Base-by-base conservation (phyloP, 495 filamentous ascomycete species). In the Astrothelium subdiscretum region DNA sequence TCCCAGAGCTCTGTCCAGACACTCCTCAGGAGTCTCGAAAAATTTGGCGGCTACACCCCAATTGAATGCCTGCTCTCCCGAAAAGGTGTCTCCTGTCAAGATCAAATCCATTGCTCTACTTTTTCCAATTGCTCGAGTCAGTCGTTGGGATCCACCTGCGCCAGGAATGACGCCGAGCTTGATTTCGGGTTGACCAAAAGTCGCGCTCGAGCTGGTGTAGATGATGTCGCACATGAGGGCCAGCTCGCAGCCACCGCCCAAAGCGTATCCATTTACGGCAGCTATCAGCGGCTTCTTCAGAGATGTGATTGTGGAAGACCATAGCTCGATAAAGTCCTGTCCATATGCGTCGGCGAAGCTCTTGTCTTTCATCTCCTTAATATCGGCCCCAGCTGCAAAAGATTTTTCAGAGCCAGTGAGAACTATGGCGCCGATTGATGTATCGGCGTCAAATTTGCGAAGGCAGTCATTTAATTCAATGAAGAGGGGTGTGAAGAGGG, bases 201-300 rank as follows among this genome's bases (percentile, higher is more conserved):
- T 90, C 60, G 94, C 92, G 6, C 68, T 81, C 29, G 82, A 73
- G 10, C 88, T 89, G 78, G 89, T 94, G 81, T 97, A 97, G 57
- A 98, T 71, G 68, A 98, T 86, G 73, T 98, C 94, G 67, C 86
- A 85, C 92, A 97, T 98, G 73, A 98, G 83, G n/a, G 94, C 94
- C 11, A 98, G 83, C 78, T 98, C 94, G 73, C 94, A 98, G 31
- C 94, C 94, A 13, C 94, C 94, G 43, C 94, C 94, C 18, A 97
- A 83, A 24, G 94, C 94, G 71, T 96, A 90, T 31, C 94, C 94
- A 18, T 94, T 90, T 2, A 98, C 92, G 42, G 94, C 94, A 32
- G 89, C 88, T 67, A 98, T 89, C 65, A 98, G 83, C 63, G 94
- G 95, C 65, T 92, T 97, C 72, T 91, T 91, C 76, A 96, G 82